Conservation (phyloP, 192 early-diverging fungal species). For the Funneliformis mosseae region DNA sequence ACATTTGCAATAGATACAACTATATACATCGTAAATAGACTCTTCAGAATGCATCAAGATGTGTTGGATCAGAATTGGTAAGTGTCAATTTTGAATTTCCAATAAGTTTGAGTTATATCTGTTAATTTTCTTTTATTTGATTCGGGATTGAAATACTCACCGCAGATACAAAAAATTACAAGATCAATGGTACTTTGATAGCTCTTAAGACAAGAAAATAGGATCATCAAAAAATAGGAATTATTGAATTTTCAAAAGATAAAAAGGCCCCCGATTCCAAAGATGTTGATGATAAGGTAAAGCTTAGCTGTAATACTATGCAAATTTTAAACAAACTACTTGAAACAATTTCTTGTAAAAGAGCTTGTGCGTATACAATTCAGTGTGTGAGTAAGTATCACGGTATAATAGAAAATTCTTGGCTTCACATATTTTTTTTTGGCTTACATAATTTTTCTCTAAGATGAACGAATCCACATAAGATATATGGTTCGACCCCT, state of each 20-base stretch:
- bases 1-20: conserved; percentile 18
- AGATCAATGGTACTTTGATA: neutral
- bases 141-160: conserved; percentile 15
- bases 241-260: neutral
- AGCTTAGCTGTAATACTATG: no score
- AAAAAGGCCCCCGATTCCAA: neutral
- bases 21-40: conserved; percentile 10
- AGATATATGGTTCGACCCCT: neutral
- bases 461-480: no score
- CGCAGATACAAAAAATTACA: neutral
- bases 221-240: neutral
- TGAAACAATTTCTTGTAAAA: no score
- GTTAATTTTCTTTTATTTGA: neutral
- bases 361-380: no score
- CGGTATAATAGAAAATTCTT: no score
- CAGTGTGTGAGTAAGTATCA: no score
- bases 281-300: neutral
- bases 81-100: conserved; percentile 20
- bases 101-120: neutral
- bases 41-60: conserved; percentile 29
- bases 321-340: no score
- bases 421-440: no score
- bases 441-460: no score
- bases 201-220: neutral
- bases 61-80: conserved; percentile 24